Evolutionary conservation across 2,329 filamentous ascomycete species (phyloP), one percentile per base, ranked within the genome.

Genomic region (Sclerotinia minor): DNA sequence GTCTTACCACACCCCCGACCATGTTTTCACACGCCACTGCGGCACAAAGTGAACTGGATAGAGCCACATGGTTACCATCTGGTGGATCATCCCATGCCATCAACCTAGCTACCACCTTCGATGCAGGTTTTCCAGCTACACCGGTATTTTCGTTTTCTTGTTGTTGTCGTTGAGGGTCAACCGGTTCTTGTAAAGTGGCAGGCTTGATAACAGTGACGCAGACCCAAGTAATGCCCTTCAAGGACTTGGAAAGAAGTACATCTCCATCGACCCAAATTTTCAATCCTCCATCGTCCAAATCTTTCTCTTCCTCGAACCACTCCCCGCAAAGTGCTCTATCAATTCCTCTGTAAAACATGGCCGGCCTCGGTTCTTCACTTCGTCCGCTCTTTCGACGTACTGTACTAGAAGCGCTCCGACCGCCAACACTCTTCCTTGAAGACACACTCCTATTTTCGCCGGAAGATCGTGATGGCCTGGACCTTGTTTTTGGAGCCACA

Each of bases 401-500:
- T 7, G 90, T 91, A 76, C 92, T 96, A 26, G 88, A 84, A 50
- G 84, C 84, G 73, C 90, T 95, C 77, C 91, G 90, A 13, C 87
- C 84, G 45, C 84, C 84, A 72, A 89, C 94, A 77, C 91, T 90
- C 74, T 89, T 92, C 72, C 89, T 89, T 55, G 92, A 92, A 2
- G 89, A 90, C 74, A 94, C 90, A 76, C 94, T 97, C 68, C 90
- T 85, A 75, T 86, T 92, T 73, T 96, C 92, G 49, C 88, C 86
- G n/a, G 83, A 86, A 69, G 80, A 84, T 67, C 89, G 86, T 4
- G 87, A 82, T 45, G 84, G 81, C 77, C 92, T 93, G 53, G 90
- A 84, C 67, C 94, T 87, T 35, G 89, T 90, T 80, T 99, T 99
- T 0, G 95, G 95, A 4, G 95, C 95, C 69, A 99, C 95, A 72